These are phyloP conservation scores for Saccharomycopsis synnaedendra DNA, from an alignment of 805 yeast genomes.

Conservation along the genomic window DNA sequence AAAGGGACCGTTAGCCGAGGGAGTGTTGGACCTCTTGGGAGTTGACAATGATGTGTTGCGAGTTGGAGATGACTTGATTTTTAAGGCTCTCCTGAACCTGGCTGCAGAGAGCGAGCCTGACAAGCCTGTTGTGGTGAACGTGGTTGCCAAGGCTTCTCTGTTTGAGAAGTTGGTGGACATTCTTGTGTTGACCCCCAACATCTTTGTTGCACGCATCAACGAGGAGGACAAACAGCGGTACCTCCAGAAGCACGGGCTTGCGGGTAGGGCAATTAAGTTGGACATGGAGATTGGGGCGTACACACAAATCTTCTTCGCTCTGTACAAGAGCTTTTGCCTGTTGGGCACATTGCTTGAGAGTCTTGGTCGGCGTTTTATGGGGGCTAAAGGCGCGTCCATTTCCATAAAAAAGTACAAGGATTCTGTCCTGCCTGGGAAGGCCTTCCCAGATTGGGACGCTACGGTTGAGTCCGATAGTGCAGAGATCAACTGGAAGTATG, in stretches of 20 bases:
- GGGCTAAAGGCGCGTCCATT: conserved; percentile 50
- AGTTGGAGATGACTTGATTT: conserved; percentile 42
- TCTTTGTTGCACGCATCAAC: conserved; percentile 36
- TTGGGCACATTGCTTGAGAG: conserved; percentile 42
- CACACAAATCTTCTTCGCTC: conserved; percentile 58
- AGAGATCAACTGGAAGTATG: conserved; percentile 50
- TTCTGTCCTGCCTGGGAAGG: conserved; percentile 21
- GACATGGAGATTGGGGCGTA: conserved; percentile 54
- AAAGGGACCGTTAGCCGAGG: conserved; percentile 1
- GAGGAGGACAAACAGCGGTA: conserved; percentile 32
- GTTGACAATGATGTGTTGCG: conserved; percentile 47
- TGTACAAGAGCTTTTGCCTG: conserved; percentile 56
- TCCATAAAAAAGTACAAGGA: conserved; percentile 32
- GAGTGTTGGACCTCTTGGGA: conserved; percentile 51
- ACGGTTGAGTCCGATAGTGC: conserved; percentile 27
- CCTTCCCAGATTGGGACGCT: conserved; percentile 51
- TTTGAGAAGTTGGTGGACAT: conserved; percentile 71
- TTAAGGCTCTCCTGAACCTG: conserved; percentile 36
- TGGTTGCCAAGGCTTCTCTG: conserved; percentile 56
- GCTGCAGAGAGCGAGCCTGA: conserved; percentile 22
- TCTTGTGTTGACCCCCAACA: conserved; percentile 58
- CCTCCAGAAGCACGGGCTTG: conserved; percentile 20
- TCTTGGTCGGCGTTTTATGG: conserved; percentile 42
- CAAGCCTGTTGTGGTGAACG: conserved; percentile 25
- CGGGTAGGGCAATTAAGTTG: conserved; percentile 23